Evolutionary conservation across 2,329 filamentous ascomycete species (phyloP), one percentile per base, ranked within the genome.

Genomic region (Aspergillus sp.): DNA sequence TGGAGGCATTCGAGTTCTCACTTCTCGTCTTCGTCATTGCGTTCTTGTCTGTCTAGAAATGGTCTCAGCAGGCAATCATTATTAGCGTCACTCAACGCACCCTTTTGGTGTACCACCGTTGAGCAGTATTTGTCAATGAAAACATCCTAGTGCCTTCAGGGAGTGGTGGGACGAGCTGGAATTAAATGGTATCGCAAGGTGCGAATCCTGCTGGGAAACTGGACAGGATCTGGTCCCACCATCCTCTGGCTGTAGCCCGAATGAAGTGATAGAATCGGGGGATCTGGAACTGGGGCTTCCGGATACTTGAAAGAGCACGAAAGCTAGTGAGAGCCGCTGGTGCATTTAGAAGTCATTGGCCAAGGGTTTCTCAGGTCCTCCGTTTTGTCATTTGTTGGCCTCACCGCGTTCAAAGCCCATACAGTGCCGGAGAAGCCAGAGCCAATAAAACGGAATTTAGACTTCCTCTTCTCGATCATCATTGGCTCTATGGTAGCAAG

Each of bases 51-150:
- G 6, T 77, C 77, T 0, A 81, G 59, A 44, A 79, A 80, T 0
- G 70, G 66, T 1, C 77, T 70, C 9, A 78, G 58, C 0, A 81
- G 60, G 43, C 76, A 81, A 48, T 76, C 71, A n/a, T 68, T 52
- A 43, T 76, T 70, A 4, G 57, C 59, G 1, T 52, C 45, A 33
- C 67, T 66, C 3, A 49, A 19, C 17, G 0, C 20, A 22, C 20
- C 4, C 20, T 5, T 5, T 22, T 22, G 20, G 20, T 22, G 5
- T 22, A 22, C 20, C 20, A 22, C 20, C 4, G 20, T 22, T 22
- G 65, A 60, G 41, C 69, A 73, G 52, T 65, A 73, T 10, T 44
- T 52, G 0, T 61, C 53, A 5, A 70, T 61, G 1, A 74, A 5
- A 56, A 30, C 7, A 57, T 45, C 43, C 70, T 55, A 4, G 57